A percentile compares a stretch with the other conserved stretches of the same genome.
Conservation (phyloP, 768 basidiomycete species). For the Neoboletus brunneissimus region DNA sequence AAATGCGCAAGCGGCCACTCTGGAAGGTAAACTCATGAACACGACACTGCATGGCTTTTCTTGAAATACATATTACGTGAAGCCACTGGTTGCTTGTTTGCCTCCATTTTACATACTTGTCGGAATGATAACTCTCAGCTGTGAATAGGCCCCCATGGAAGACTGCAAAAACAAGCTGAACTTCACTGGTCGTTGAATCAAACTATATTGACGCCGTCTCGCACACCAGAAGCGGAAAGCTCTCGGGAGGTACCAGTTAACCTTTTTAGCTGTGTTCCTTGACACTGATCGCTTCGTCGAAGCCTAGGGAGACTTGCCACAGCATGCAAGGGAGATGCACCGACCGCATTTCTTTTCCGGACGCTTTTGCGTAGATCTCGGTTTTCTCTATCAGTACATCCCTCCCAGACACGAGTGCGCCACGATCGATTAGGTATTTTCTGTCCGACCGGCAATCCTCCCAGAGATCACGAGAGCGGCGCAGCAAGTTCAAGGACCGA, state of each 20-base stretch:
- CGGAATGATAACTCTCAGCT: conserved; percentile 9
- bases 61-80: conserved; percentile 30
- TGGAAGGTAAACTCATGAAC: conserved; percentile 78
- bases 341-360: conserved; percentile 13
- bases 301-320: background rate
- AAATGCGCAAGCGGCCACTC: conserved; percentile 79
- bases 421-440: conserved; percentile 46
- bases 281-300: conserved; percentile 22
- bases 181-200: background rate
- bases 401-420: conserved; percentile 42
- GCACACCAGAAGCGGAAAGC: conserved; percentile 13
- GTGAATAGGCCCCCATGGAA: conserved; percentile 1
- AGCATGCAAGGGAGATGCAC: conserved; percentile 12
- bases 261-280: conserved; percentile 27
- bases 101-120: conserved; percentile 23
- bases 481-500: conserved; percentile 15
- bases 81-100: conserved; percentile 17
- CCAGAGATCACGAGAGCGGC: conserved; percentile 48
- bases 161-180: conserved; percentile 1
- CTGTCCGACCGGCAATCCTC: conserved; percentile 46
- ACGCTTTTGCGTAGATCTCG: conserved; percentile 18
- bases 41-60: conserved; percentile 23
- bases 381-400: conserved; percentile 11
- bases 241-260: conserved; percentile 26
- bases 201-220: background rate